Evolutionary conservation across 2,329 filamentous ascomycete genomes (phyloP).

Genomic region (Teratosphaeria destructans): DNA sequence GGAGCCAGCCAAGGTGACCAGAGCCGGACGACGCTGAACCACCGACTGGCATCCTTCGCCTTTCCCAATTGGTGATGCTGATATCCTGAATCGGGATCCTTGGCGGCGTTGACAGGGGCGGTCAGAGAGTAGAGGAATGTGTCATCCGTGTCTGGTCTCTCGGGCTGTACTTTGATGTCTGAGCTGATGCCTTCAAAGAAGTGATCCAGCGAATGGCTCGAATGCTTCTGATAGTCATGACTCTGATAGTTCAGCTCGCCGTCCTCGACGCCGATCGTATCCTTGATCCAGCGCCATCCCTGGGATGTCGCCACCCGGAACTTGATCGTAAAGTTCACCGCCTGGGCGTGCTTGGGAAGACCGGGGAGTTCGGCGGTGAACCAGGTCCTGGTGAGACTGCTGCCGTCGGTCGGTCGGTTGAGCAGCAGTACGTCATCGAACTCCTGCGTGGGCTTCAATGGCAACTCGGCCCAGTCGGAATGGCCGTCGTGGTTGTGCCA

Average conservation of each 20-base stretch:
- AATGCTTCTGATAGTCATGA: conserved; percentile 15
- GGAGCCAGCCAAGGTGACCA: conserved; percentile 82
- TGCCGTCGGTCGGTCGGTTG: conserved; percentile 8
- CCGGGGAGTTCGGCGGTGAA: conserved; percentile 43
- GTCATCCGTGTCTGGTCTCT: conserved; percentile 55
- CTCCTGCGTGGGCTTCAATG: conserved; percentile 37
- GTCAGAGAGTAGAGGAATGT: conserved; percentile 63
- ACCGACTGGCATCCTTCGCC: conserved; percentile 56
- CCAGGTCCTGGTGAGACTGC: conserved; percentile 33
- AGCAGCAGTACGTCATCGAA: conserved; percentile 18
- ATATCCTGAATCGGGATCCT: conserved; percentile 48
- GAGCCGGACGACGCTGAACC: conserved; percentile 71
- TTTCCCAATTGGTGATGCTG: conserved; percentile 50
- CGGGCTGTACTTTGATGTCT: conserved; percentile 44
- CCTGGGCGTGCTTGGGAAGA: conserved; percentile 33
- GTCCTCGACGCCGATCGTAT: conserved; percentile 53
- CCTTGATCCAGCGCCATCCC: conserved; percentile 61
- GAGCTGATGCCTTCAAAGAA: conserved; percentile 50
- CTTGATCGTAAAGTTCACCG: conserved; percentile 59
- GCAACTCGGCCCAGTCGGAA: conserved; percentile 50
- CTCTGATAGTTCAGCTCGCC: conserved; percentile 49
- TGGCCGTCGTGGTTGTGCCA: conserved; percentile 57
- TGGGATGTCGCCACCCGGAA: conserved; percentile 46
- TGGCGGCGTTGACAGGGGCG: conserved; percentile 44
- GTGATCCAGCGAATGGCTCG: conserved; percentile 37